Percentiles rank a stretch among this genome's conserved stretches.
These are phyloP conservation scores for Litsea cubeba DNA, from an alignment of 164 flowering plant species.

Conservation along the genomic window DNA sequence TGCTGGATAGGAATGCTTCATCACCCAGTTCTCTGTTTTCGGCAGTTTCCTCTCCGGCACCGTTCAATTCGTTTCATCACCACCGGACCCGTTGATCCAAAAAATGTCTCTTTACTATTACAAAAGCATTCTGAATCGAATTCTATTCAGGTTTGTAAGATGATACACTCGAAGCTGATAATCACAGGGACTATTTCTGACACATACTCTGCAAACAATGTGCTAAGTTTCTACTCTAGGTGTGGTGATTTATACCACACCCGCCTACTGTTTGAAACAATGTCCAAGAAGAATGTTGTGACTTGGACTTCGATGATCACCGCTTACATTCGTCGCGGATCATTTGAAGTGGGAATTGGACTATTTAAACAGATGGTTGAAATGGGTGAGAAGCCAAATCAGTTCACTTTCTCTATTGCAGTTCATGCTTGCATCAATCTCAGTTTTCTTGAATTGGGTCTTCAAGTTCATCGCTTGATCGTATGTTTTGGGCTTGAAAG, in stretches of 20 bases:
- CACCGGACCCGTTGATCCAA: neutral
- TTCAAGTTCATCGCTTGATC: conserved; percentile 39
- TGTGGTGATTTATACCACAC: neutral
- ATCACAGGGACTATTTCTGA: neutral
- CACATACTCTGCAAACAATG: neutral
- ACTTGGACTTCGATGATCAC: neutral
- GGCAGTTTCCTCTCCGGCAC: neutral
- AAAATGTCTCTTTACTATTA: neutral
- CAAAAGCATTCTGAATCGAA: neutral
- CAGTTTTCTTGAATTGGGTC: conserved; percentile 16
- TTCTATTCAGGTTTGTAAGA: neutral
- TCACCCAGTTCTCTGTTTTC: neutral
- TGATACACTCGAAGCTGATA: neutral
- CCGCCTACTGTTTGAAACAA: neutral
- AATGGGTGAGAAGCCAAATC: neutral
- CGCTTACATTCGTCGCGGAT: neutral
- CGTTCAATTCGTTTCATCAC: neutral
- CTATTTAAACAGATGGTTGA: neutral
- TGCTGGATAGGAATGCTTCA: neutral
- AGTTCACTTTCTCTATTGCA: neutral
- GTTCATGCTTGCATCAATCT: neutral
- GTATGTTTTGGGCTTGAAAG: conserved; percentile 30
- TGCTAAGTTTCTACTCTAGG: neutral
- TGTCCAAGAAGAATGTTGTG: neutral
- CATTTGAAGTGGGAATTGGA: neutral